Evolutionary conservation across 2,329 filamentous ascomycete species (phyloP).

Genomic region (Ophiostoma sp.): DNA sequence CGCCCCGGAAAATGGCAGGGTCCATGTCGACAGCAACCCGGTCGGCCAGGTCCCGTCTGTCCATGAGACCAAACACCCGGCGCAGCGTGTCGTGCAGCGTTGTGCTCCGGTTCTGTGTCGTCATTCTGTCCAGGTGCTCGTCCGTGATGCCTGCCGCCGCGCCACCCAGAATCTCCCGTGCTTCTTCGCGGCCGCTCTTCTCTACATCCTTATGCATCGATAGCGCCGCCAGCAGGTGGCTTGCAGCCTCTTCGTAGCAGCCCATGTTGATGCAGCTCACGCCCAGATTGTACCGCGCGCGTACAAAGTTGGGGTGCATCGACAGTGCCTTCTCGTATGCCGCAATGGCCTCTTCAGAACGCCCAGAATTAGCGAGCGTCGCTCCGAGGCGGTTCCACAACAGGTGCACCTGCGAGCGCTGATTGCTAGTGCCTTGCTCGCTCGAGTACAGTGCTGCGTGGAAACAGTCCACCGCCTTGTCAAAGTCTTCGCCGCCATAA

Average conservation of each 20-base stretch:
- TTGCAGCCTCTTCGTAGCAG: slow-evolving; percentile 86
- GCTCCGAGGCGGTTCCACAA: slow-evolving; percentile 97
- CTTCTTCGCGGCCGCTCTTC: slow-evolving; percentile 74
- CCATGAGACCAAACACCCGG: slow-evolving; percentile 96
- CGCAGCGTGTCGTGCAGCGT: slow-evolving; percentile 93
- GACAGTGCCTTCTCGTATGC: slow-evolving; percentile 91
- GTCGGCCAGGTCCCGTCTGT: slow-evolving; percentile 78
- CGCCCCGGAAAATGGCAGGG: slow-evolving; percentile 77
- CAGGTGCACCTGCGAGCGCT: slow-evolving; percentile 79
- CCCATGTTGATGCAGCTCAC: slow-evolving; percentile 97
- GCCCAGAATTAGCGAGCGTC: slow-evolving; percentile 89
- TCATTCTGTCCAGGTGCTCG: slow-evolving; percentile 75
- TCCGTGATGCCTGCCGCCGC: slow-evolving; percentile 51
- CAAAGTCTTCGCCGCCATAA: slow-evolving; percentile 96
- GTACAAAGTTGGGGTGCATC: slow-evolving; percentile 91
- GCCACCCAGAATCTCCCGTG: slow-evolving; percentile 71
- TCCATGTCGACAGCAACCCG: slow-evolving; percentile 86
- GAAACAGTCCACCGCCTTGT: slow-evolving; percentile 98
- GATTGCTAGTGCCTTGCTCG: slow-evolving; percentile 77
- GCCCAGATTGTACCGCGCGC: slow-evolving; percentile 92
- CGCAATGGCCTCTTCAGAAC: slow-evolving; percentile 91
- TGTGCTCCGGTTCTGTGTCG: slow-evolving; percentile 91
- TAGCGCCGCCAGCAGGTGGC: slow-evolving; percentile 84
- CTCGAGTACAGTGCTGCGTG: slow-evolving; percentile 80
- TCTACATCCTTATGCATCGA: slow-evolving; percentile 95